Conservation (phyloP, 306 rosid species). For the Acmispon strigosus region DNA sequence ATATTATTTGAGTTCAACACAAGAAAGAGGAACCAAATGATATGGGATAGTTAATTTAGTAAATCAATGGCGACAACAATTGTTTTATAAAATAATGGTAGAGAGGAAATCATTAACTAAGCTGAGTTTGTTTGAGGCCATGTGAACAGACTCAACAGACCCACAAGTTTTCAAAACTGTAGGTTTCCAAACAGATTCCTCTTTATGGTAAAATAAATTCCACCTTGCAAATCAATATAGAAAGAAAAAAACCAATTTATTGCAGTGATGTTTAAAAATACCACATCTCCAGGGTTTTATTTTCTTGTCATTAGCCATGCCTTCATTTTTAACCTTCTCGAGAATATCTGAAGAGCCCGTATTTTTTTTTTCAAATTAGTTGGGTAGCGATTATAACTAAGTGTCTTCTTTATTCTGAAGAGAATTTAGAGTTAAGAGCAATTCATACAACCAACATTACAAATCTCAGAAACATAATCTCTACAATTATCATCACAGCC, state of each 20-base stretch:
- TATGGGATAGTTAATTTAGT: not conserved
- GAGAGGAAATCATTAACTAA: not conserved
- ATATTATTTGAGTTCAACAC: not conserved
- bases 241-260: not conserved
- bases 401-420: slow-evolving; percentile 23
- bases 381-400: slow-evolving; percentile 11
- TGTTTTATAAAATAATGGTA: too few relatives aligned
- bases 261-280: not conserved
- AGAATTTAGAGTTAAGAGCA: slow-evolving; percentile 16
- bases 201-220: not conserved
- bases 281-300: not conserved
- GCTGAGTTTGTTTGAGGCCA: not conserved
- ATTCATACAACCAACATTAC: slow-evolving; percentile 21
- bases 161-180: not conserved
- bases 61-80: not conserved
- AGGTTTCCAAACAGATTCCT: not conserved
- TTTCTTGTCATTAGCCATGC: not conserved
- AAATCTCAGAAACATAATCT: not conserved
- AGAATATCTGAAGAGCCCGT: slow-evolving; percentile 21
- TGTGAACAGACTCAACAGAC: not conserved
- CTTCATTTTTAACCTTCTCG: slow-evolving; percentile 31
- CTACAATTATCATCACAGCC: slow-evolving; percentile 16
- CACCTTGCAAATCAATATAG: not conserved
- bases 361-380: slow-evolving; percentile 11
- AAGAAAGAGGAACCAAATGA: not conserved